Base-by-base conservation (phyloP, 345 rosid genomes). In the Eucalyptus decipiens region DNA sequence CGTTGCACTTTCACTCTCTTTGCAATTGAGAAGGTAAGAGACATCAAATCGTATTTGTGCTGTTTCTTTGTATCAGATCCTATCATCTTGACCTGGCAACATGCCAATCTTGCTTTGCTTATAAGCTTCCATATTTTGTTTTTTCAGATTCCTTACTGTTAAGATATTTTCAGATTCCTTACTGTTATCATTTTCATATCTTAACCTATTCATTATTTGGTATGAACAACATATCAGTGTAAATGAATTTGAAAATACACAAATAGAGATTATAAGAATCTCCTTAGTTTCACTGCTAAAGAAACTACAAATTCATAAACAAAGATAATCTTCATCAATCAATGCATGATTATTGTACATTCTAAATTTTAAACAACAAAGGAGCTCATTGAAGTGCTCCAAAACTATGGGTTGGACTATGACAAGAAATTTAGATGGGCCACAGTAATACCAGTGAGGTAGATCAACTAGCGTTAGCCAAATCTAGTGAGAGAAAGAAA, bases 371-470 rank as follows among this genome's bases (percentile, higher is more conserved):
- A 60, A 28, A 60, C 15, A 60, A 28, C 67, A 28, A 6, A 28
- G 17, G 16, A 28, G 67, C 7, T 26, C 67, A 60, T 60, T 28
- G 16, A 60, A 60, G 67, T 1, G 0, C 4, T 13, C n/a, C 7
- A 60, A 0, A 60, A 28, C 16, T 3, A 60, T 28, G 30, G 30
- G 16, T 60, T 60, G 0, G 12, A 28, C 67, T 28, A 28, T 60
- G 67, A 60, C 32, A 60, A 60, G 67, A 60, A 60, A 28, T 60
- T 26, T 60, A 4, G 30, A 60, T 60, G 67, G 32, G 32, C 0
- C 4, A 60, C 4, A 12, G 0, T 0, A 60, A 0, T 60, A 60
- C 7, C 7, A 28, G 0, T 1, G 4, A 28, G 67, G 67, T 60
- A 28, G 32, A 26, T 60, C 4, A 28, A 0, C 16, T 28, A 60